Percentiles rank a stretch among this genome's conserved stretches.
Evolutionary conservation across 257 asterid genomes (phyloP).

Genomic region (Nicotiana undulata): DNA sequence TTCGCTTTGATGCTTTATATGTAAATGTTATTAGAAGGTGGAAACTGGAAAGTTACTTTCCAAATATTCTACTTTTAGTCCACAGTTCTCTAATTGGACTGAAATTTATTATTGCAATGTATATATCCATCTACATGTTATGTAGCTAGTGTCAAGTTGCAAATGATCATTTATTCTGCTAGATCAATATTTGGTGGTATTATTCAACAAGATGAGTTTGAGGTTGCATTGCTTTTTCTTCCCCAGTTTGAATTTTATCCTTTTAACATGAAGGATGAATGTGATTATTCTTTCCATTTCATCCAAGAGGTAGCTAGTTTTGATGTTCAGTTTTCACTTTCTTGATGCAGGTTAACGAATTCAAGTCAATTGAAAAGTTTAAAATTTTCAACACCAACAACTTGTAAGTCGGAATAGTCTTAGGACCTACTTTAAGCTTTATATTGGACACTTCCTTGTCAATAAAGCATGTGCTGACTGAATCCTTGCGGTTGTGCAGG

Average conservation of each 20-base stretch:
- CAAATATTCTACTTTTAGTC: not conserved
- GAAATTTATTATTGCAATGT: not conserved
- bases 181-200: not conserved
- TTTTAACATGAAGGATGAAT: not conserved
- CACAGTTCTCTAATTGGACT: not conserved
- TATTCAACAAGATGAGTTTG: not conserved
- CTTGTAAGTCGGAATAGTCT: slow-evolving; percentile 45
- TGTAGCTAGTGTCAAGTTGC: not conserved
- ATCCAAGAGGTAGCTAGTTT: not conserved
- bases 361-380: slow-evolving; percentile 97
- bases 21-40: not conserved
- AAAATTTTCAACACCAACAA: slow-evolving; percentile 98
- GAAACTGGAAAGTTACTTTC: not conserved
- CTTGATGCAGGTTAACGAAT: slow-evolving; percentile 71
- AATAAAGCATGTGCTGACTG: not conserved
- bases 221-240: not conserved
- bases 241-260: not conserved
- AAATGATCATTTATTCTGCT: not conserved
- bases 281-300: not conserved
- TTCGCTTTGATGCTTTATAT: not conserved
- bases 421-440: not conserved
- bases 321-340: slow-evolving; percentile 3
- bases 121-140: not conserved
- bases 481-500: slow-evolving; percentile 29
- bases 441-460: not conserved